A percentile compares a stretch with the other conserved stretches of the same genome.
Conservation (phyloP, 2,329 filamentous ascomycete species). For the Leptoxyphium fumago region DNA sequence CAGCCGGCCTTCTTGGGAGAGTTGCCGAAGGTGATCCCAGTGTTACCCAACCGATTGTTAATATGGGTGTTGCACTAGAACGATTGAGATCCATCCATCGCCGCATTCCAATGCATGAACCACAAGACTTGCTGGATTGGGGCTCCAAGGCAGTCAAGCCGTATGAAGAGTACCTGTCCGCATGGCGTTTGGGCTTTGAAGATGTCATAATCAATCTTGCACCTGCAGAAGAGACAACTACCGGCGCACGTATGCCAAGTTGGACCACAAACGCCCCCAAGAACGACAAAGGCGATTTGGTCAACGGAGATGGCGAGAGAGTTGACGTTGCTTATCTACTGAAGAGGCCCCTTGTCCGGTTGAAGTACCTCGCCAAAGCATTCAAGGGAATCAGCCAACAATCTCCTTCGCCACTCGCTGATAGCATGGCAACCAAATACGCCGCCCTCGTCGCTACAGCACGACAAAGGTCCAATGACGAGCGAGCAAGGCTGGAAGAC, state of each 20-base stretch:
- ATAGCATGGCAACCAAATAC: conserved; percentile 47
- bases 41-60: conserved; percentile 74
- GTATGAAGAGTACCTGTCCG: conserved; percentile 72
- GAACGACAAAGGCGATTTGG: conserved; percentile 45
- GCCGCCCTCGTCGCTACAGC: conserved; percentile 62
- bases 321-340: conserved; percentile 90
- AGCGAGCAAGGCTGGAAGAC: conserved; percentile 61
- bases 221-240: conserved; percentile 45
- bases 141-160: conserved; percentile 61
- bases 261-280: conserved; percentile 41
- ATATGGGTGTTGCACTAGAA: conserved; percentile 85
- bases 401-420: conserved; percentile 40
- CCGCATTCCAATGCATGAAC: conserved; percentile 59
- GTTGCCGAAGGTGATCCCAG: conserved; percentile 42
- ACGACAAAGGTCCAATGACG: conserved; percentile 57
- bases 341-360: conserved; percentile 71
- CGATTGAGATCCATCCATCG: conserved; percentile 68
- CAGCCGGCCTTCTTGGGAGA: conserved; percentile 52
- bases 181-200: conserved; percentile 88
- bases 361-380: conserved; percentile 77
- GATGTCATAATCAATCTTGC: conserved; percentile 89
- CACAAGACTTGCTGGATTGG: conserved; percentile 64
- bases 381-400: conserved; percentile 54
- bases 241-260: conserved; percentile 26
- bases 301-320: conserved; percentile 65